phyloP scores from a whole-genome alignment of 805 yeast species.

The Ogataea polymorpha region DNA sequence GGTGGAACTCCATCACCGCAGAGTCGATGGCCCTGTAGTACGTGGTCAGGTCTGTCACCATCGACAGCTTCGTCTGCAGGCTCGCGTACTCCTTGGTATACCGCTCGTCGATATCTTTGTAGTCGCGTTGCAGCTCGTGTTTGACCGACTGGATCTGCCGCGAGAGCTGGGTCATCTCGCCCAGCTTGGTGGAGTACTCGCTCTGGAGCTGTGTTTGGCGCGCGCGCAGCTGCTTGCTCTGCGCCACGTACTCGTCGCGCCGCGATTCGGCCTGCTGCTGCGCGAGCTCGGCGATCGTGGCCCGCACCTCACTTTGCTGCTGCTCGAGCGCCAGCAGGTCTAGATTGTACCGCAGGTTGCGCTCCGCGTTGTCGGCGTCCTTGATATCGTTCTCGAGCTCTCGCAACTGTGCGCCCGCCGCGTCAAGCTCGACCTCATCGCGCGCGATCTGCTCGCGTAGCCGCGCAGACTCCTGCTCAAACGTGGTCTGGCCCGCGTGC shows the following conservation, averaged over 20 bases:
- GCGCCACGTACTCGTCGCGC: constrained; percentile 57
- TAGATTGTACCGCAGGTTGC: constrained; percentile 47
- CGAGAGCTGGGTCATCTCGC: constrained; percentile 80
- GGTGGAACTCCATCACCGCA: constrained; percentile 91
- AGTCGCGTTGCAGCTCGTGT: constrained; percentile 67
- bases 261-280: constrained; percentile 51
- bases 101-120: constrained; percentile 56
- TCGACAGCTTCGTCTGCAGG: constrained; percentile 70
- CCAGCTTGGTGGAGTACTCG: constrained; percentile 68
- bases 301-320: constrained; percentile 28
- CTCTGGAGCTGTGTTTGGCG: constrained; percentile 56
- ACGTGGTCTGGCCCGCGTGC: constrained; percentile 9
- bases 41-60: constrained; percentile 76
- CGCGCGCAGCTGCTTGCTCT: constrained; percentile 48
- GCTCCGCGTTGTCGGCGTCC: constrained; percentile 60
- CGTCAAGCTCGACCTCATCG: constrained; percentile 31
- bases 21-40: constrained; percentile 84
- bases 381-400: constrained; percentile 49
- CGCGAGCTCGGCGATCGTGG: constrained; percentile 32
- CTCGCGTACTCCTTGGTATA: constrained; percentile 72
- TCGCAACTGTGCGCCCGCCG: constrained; percentile 45
- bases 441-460: constrained; percentile 20
- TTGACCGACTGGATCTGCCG: constrained; percentile 60
- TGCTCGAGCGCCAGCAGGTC: constrained; percentile 44
- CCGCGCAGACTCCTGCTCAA: constrained; percentile 14